Evolutionary conservation across 768 basidiomycete species (phyloP), one percentile per base, ranked within the genome.

Genomic region (Amanita pallidorosea): DNA sequence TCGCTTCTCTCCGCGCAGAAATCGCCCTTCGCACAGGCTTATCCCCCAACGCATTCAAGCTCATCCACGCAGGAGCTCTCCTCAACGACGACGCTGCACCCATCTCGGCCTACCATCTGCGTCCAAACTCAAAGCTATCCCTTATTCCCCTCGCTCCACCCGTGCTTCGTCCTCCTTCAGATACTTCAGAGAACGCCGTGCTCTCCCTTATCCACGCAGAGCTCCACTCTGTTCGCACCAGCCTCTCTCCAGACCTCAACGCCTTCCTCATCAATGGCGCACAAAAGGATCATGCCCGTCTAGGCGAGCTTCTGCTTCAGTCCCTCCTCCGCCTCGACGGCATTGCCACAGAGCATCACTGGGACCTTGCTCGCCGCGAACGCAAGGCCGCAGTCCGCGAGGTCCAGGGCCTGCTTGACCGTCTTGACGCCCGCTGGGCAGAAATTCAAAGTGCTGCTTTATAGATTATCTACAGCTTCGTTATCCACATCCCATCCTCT

Each of bases 41-140:
- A 11, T 78, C 84, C 0, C 63, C 67, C 25, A 60, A 75, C 56
- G 76, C 77, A 25, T 89, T 96, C 75, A 90, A 92, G 64, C 76
- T 98, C 60, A 81, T 98, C 55, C 83, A 87, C 68, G 80, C 85
- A 42, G 95, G 95, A 35, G 92, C 89, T 1, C 78, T 96, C 64
- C 85, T 97, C 77, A 85, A 83, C 57, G 90, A 95, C 62, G 83
- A 92, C 62, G 62, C 68, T 52, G 76, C 79, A 7, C 76, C 83
- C 83, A 82, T 94, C 56, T 81, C 89, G 11, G 72, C 84, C 1
- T 94, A 92, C 65, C 74, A 77, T 46, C 72, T 97, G 56, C 75
- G 75, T 45, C 71, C 76, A 38, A 80, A 83, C 52, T 80, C 85
- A 76, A 79, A 47, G 71, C 94, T 61, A 74, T 94, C 56, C 83